These are phyloP conservation scores for Elasticomyces elasticus DNA, from an alignment of 495 filamentous ascomycete species.

Conservation along the genomic window DNA sequence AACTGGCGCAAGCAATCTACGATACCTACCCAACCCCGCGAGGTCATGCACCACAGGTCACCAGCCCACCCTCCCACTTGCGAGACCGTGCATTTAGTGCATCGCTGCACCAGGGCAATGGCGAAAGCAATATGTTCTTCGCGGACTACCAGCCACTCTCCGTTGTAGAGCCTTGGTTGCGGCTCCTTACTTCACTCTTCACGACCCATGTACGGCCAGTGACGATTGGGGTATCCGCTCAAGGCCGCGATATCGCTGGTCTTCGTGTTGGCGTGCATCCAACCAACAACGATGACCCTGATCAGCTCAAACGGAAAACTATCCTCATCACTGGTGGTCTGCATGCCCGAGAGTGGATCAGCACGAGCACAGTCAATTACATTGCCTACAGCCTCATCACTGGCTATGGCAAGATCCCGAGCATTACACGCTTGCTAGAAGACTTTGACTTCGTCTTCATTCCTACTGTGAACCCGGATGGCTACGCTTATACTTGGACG, in stretches of 20 bases:
- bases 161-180: conserved; percentile 81
- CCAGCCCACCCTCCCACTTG: not conserved
- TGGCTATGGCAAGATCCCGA: conserved; percentile 55
- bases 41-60: conserved; percentile 7
- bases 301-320: conserved; percentile 50
- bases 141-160: conserved; percentile 72
- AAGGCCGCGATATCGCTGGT: conserved; percentile 75
- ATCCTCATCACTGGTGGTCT: conserved; percentile 75
- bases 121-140: conserved; percentile 67
- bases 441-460: conserved; percentile 82
- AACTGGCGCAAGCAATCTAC: conserved; percentile 61
- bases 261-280: conserved; percentile 64
- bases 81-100: conserved; percentile 27
- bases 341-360: conserved; percentile 95
- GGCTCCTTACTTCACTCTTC: conserved; percentile 77
- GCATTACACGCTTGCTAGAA: conserved; percentile 65
- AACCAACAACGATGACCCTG: conserved; percentile 31
- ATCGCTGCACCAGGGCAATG: conserved; percentile 22
- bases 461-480: conserved; percentile 85
- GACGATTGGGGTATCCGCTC: conserved; percentile 68
- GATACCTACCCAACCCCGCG: conserved; percentile 57
- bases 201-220: conserved; percentile 62
- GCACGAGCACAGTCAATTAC: conserved; percentile 83
- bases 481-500: conserved; percentile 90
- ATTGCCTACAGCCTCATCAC: conserved; percentile 83